phyloP scores from a whole-genome alignment of 2,329 filamentous ascomycete genomes.

The Fusarium sp. region DNA sequence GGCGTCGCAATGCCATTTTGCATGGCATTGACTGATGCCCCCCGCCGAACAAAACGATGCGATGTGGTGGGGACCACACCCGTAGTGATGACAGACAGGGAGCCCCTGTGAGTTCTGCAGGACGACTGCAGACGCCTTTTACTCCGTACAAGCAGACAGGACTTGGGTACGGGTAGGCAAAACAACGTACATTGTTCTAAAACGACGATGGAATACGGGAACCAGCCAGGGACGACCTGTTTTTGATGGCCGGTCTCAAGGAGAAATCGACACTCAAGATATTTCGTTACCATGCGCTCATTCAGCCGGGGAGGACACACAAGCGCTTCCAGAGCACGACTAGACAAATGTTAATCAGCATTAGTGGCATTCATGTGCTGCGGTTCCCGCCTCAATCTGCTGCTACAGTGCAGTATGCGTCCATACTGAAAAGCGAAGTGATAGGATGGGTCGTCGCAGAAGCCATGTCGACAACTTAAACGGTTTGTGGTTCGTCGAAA shows the following conservation, averaged over 20 bases:
- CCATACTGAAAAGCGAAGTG: constrained; percentile 27
- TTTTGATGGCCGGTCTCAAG: background rate
- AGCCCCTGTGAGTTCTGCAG: constrained; percentile 43
- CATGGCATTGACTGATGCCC: constrained; percentile 46
- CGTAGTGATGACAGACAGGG: constrained; percentile 46
- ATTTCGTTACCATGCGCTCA: background rate
- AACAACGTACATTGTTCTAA: constrained; percentile 22
- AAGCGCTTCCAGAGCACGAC: constrained; percentile 18
- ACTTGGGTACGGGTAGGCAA: constrained; percentile 13
- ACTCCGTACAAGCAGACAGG: constrained; percentile 9
- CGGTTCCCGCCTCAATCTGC: constrained; percentile 28
- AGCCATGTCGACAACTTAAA: constrained; percentile 26
- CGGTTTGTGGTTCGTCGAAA: constrained; percentile 40
- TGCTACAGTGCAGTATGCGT: constrained; percentile 16
- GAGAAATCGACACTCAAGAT: background rate
- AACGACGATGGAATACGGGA: background rate
- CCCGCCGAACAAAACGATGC: constrained; percentile 41
- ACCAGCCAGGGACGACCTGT: background rate
- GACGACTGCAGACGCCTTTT: constrained; percentile 31
- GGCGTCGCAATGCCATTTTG: constrained; percentile 46
- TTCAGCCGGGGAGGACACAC: constrained; percentile 2
- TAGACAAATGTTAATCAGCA: constrained; percentile 30
- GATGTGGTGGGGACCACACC: constrained; percentile 39
- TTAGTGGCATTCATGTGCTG: constrained; percentile 22
- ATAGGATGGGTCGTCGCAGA: constrained; percentile 40